phyloP scores from a whole-genome alignment of 345 rosid genomes.

The Theobroma cacao region DNA sequence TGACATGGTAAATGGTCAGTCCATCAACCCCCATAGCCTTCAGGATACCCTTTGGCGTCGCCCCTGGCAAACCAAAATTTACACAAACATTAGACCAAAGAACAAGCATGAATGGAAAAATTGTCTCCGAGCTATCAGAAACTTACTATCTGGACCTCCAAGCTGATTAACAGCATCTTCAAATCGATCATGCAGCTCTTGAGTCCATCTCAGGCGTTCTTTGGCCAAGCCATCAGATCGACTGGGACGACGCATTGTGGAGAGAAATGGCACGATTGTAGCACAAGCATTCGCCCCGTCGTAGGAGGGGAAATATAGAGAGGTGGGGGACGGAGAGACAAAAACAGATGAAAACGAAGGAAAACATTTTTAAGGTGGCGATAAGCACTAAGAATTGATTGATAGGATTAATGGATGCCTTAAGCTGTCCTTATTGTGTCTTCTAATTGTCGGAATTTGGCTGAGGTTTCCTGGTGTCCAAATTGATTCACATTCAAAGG shows the following conservation, averaged over 20 bases:
- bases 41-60: slow-evolving; percentile 63
- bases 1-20: slow-evolving; percentile 65
- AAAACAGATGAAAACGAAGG: slow-evolving; percentile 1
- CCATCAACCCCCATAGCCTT: slow-evolving; percentile 49
- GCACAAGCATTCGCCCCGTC: slow-evolving; percentile 6
- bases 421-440: slow-evolving; percentile 13
- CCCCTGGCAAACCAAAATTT: slow-evolving; percentile 34
- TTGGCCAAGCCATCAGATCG: slow-evolving; percentile 35
- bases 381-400: slow-evolving; percentile 24
- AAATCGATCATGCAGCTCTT: slow-evolving; percentile 47
- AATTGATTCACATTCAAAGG: slow-evolving; percentile 14
- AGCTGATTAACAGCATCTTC: slow-evolving; percentile 49
- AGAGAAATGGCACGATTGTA: not conserved
- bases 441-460: slow-evolving; percentile 11
- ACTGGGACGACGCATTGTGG: slow-evolving; percentile 17
- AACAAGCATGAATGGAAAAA: not conserved
- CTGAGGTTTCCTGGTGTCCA: slow-evolving; percentile 9
- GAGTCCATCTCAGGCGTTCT: slow-evolving; percentile 50
- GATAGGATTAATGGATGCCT: slow-evolving; percentile 10
- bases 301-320: slow-evolving; percentile 17
- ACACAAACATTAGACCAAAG: not conserved
- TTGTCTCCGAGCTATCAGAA: not conserved
- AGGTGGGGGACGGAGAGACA: slow-evolving; percentile 1
- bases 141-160: slow-evolving; percentile 59
- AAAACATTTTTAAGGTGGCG: slow-evolving; percentile 10